Evolutionary conservation across 2,329 filamentous ascomycete genomes (phyloP), one percentile per base, ranked within the genome.

Genomic region (Talaromyces sp.): DNA sequence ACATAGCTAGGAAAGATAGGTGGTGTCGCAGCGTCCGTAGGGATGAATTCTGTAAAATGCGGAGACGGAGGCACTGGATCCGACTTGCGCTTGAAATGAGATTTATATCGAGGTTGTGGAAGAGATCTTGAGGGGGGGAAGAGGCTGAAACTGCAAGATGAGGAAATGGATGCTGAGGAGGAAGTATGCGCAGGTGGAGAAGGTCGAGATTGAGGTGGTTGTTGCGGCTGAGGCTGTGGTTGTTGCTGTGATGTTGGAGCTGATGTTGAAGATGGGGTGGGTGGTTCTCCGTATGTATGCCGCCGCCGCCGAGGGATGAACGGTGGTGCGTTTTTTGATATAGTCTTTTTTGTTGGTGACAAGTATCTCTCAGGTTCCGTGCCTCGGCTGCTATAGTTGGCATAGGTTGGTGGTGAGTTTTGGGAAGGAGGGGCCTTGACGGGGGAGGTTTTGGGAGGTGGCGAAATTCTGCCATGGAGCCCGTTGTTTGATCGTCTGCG

Each of bases 251-350:
- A 24, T 9, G 24, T 52, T 50, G 43, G 19, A 16, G n/a, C 22
- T 33, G 62, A 43, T 52, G 54, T 52, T 24, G 43, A 13, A 31
- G 56, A 45, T 5, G 72, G 68, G 8, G 74, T 74, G 3, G 76
- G 75, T n/a, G 72, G 70, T 19, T 77, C 76, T 31, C 77, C 78
- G 61, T 79, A 78, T 14, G 78, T 80, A 68, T 80, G 78, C 62
- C 78, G 72, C 19, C 61, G 50, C 66, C 78, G 73, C 63, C 64
- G 67, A 19, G 72, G 74, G 49, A 68, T 60, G 35, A 69, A 56
- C 19, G 71, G 68, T 35, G 67, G 62, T 9, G 71, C 68, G 31
- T 68, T 66, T 43, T 65, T 70, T 37, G 70, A 67, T 31, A 22
- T 3, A 4, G 14, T 33, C n/a, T 59, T 66, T 35, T 62, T 45